Evolutionary conservation across 805 yeast species (phyloP).

Genomic region (Yamadazyma paraphyllophila): DNA sequence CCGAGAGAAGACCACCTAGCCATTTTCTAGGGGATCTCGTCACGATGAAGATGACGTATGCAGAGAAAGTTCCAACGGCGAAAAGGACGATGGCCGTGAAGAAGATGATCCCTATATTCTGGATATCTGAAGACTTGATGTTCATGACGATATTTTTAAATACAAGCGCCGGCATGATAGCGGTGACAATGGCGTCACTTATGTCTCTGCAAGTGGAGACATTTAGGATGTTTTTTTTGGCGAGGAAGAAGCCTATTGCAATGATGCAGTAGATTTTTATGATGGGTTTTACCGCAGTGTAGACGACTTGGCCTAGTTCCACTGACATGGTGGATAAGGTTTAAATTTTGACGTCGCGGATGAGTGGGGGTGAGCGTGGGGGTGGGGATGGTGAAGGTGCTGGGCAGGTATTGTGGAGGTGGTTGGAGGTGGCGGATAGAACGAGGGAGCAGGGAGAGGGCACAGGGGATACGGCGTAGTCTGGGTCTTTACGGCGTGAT

Average conservation of each 20-base stretch:
- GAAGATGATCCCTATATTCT: slow-evolving; percentile 63
- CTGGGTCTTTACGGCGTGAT: too few relatives aligned
- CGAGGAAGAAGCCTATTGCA: slow-evolving; percentile 62
- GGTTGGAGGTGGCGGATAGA: too few relatives aligned
- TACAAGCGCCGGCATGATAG: slow-evolving; percentile 71
- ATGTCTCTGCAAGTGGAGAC: slow-evolving; percentile 69
- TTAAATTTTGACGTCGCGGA: background rate
- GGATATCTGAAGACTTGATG: slow-evolving; percentile 65
- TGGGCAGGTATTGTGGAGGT: too few relatives aligned
- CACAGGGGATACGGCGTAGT: too few relatives aligned
- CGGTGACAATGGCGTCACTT: slow-evolving; percentile 65
- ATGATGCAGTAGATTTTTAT: slow-evolving; percentile 76
- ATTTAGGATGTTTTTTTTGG: slow-evolving; percentile 59
- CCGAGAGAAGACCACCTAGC: slow-evolving; percentile 72
- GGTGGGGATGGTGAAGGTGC: background rate
- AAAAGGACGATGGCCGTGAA: slow-evolving; percentile 50
- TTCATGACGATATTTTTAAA: slow-evolving; percentile 70
- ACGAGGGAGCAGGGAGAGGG: too few relatives aligned
- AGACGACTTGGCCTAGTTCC: slow-evolving; percentile 63
- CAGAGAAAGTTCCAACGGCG: slow-evolving; percentile 47
- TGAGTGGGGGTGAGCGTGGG: background rate
- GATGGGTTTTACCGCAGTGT: slow-evolving; percentile 82
- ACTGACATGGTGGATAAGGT: slow-evolving; percentile 9
- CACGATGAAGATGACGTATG: slow-evolving; percentile 39
- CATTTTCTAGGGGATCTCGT: slow-evolving; percentile 69